Evolutionary conservation across 495 filamentous ascomycete genomes (phyloP).

Genomic region (Cladorrhinum samala): DNA sequence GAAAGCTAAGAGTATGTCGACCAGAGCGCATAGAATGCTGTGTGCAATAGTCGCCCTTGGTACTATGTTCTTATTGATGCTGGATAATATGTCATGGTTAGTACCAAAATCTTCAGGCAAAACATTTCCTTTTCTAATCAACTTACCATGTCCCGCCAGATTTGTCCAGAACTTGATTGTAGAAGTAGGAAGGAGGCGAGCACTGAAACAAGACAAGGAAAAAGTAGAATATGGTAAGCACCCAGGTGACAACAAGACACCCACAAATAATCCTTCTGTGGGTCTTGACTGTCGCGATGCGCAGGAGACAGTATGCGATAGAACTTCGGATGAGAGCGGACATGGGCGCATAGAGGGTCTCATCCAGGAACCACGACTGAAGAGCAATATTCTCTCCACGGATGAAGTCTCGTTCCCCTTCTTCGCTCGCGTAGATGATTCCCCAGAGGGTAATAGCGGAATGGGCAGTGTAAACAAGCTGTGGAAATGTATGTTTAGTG

Average conservation of each 20-base stretch:
- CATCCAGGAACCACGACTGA: conserved; percentile 26
- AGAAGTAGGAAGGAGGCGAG: conserved; percentile 32
- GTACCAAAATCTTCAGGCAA: too few species aligned
- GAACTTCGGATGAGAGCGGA: conserved; percentile 34
- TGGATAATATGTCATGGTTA: too few species aligned
- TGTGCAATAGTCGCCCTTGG: conserved; percentile 31
- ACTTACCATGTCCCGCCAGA: conserved; percentile 26
- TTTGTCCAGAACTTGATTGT: conserved; percentile 21
- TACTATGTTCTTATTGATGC: conserved; percentile 19
- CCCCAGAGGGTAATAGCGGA: conserved; percentile 16
- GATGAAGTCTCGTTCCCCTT: not conserved
- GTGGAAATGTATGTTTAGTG: not conserved
- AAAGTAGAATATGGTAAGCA: conserved; percentile 29
- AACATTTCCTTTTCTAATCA: too few species aligned
- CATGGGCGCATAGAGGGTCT: conserved; percentile 29
- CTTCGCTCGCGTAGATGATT: conserved; percentile 8
- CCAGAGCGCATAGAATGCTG: conserved; percentile 30
- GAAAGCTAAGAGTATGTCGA: conserved; percentile 37
- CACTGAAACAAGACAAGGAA: conserved; percentile 38
- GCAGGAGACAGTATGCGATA: conserved; percentile 37
- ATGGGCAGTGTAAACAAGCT: conserved; percentile 19
- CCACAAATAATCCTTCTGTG: conserved; percentile 34
- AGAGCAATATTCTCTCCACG: conserved; percentile 14
- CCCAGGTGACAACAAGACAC: conserved; percentile 16
- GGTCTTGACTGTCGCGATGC: conserved; percentile 23